Evolutionary conservation across 2,329 filamentous ascomycete species (phyloP).

Genomic region (Trichoderma harzianum): DNA sequence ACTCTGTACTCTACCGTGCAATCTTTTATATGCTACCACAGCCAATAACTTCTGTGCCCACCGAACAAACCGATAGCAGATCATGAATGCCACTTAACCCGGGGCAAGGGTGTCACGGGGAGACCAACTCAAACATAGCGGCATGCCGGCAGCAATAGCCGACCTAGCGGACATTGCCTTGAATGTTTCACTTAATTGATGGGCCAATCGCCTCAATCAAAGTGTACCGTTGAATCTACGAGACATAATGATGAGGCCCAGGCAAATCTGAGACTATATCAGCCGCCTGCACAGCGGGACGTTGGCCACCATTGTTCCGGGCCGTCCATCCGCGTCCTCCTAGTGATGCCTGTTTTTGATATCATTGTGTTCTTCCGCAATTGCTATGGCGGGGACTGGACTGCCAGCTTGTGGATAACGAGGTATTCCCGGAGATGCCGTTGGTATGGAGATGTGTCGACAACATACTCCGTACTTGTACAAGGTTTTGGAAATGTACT

Average conservation of each 20-base stretch:
- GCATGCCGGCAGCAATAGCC: neutral
- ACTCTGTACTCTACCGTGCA: neutral
- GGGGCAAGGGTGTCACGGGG: neutral
- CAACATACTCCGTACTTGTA: neutral
- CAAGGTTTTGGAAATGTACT: neutral
- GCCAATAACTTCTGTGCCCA: neutral
- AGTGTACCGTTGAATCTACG: neutral
- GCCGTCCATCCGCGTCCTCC: conserved; percentile 11
- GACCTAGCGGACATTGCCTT: neutral
- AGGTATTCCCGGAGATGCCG: neutral
- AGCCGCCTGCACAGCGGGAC: neutral
- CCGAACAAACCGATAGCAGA: neutral
- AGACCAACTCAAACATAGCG: neutral
- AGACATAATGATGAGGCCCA: neutral
- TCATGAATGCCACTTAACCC: neutral
- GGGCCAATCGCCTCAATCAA: neutral
- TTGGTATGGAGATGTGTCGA: neutral
- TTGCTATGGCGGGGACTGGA: neutral
- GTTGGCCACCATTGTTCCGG: conserved; percentile 9
- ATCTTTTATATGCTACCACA: neutral
- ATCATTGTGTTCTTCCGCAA: neutral
- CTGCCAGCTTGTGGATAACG: neutral
- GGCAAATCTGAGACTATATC: neutral
- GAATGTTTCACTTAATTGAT: neutral
- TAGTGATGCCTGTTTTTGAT: neutral